A percentile compares a stretch with the other conserved stretches of the same genome.
These are phyloP conservation scores for Kwoniella mangroviensis DNA, from an alignment of 768 basidiomycete species.

Conservation along the genomic window DNA sequence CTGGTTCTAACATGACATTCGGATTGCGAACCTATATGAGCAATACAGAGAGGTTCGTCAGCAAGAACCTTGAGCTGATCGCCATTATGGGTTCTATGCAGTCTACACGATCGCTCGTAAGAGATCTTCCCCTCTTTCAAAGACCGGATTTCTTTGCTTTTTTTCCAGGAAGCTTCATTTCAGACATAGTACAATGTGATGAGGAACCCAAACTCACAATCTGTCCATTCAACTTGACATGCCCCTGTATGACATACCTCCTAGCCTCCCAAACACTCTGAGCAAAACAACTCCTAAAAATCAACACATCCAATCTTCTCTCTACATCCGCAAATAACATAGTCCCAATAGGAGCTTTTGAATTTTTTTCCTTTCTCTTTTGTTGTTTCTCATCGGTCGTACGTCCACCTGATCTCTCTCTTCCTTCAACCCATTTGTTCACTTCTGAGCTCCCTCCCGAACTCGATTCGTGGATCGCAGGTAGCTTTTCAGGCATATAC, in stretches of 20 bases:
- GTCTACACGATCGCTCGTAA: too few species aligned
- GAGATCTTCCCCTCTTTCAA: too few species aligned
- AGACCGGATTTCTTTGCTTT: too few species aligned
- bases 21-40: conserved; percentile 72
- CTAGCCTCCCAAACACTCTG: conserved; percentile 89
- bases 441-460: conserved; percentile 18
- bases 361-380: conserved; percentile 64
- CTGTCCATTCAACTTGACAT: conserved; percentile 85
- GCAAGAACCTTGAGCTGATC: neutral
- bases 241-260: conserved; percentile 80
- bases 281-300: conserved; percentile 87
- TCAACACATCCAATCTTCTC: conserved; percentile 85
- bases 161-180: too few species aligned
- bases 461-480: conserved; percentile 59
- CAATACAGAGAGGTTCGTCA: neutral
- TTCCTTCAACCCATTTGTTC: conserved; percentile 58
- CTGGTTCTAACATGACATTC: conserved; percentile 86
- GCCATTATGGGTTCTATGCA: neutral
- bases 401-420: conserved; percentile 58
- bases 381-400: conserved; percentile 61
- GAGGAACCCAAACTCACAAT: conserved; percentile 65
- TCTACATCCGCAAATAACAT: conserved; percentile 97
- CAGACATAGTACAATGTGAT: neutral
- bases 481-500: conserved; percentile 86
- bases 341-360: conserved; percentile 87